phyloP scores from a whole-genome alignment of 257 asterid species.

The Henckelia pumila region DNA sequence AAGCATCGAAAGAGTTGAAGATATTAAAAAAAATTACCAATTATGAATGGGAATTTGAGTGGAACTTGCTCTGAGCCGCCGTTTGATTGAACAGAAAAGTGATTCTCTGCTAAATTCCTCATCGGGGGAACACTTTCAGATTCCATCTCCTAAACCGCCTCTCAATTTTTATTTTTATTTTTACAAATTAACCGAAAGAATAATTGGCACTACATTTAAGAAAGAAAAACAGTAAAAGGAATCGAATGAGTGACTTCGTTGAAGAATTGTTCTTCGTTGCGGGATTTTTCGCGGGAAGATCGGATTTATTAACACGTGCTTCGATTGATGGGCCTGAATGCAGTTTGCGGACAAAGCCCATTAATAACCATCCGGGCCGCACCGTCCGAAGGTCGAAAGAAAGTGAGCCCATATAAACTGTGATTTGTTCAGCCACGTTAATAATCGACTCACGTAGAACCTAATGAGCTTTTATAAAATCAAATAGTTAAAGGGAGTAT shows the following conservation, averaged over 20 bases:
- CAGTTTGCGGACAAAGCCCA: not conserved
- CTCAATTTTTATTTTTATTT: no score
- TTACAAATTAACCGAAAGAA: not conserved
- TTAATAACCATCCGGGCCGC: no score
- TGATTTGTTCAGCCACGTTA: no score
- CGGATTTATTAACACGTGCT: slow-evolving; percentile 27
- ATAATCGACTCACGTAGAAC: no score
- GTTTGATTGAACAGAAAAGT: slow-evolving; percentile 29
- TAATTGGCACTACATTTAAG: not conserved
- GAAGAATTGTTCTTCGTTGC: not conserved
- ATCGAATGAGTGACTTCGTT: not conserved
- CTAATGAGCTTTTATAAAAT: no score
- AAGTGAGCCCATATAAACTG: not conserved
- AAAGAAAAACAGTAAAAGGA: not conserved
- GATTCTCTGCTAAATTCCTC: slow-evolving; percentile 24
- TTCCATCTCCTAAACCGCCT: slow-evolving; percentile 23
- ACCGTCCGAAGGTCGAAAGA: no score
- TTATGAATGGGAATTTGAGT: slow-evolving; percentile 64
- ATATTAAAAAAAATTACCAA: slow-evolving; percentile 44
- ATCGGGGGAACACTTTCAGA: slow-evolving; percentile 30
- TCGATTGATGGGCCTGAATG: slow-evolving; percentile 18
- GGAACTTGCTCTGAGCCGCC: slow-evolving; percentile 33
- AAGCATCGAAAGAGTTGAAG: no score
- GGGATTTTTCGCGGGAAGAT: slow-evolving; percentile 40
- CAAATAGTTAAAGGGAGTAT: no score